phyloP scores from a whole-genome alignment of 495 filamentous ascomycete genomes.

The Parathielavia appendiculata region DNA sequence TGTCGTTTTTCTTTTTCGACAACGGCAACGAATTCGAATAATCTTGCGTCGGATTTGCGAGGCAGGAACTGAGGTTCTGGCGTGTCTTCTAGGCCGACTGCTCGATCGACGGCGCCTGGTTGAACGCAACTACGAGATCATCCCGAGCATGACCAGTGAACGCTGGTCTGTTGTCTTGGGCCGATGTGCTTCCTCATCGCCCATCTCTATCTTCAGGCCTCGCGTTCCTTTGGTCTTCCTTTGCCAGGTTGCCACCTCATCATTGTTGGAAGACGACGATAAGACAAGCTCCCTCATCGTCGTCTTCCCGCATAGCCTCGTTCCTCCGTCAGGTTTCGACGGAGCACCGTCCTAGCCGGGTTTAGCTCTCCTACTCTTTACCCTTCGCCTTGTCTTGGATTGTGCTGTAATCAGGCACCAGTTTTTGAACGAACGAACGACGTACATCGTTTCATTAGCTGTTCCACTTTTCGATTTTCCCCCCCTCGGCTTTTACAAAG shows the following conservation, averaged over 20 bases:
- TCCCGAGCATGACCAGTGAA: slow-evolving; percentile 7
- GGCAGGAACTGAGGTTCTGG: slow-evolving; percentile 25
- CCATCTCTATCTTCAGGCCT: slow-evolving; percentile 4
- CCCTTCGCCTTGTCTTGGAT: slow-evolving; percentile 22
- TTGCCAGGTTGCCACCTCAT: slow-evolving; percentile 21
- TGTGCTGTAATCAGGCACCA: slow-evolving; percentile 9
- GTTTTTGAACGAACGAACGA: slow-evolving; percentile 8
- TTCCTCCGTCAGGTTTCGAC: slow-evolving; percentile 20
- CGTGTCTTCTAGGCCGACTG: slow-evolving; percentile 28
- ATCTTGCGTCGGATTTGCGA: slow-evolving; percentile 27
- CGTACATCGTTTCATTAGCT: background rate
- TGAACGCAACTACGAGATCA: slow-evolving; percentile 10
- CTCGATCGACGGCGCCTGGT: slow-evolving; percentile 11
- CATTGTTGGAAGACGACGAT: slow-evolving; percentile 19
- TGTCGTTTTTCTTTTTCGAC: slow-evolving; percentile 18
- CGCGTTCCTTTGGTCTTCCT: background rate
- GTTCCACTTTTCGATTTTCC: slow-evolving; percentile 16
- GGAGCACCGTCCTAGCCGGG: slow-evolving; percentile 21
- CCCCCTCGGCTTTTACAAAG: background rate
- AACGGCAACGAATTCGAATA: slow-evolving; percentile 6
- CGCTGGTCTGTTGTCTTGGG: slow-evolving; percentile 5
- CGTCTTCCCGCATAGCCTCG: slow-evolving; percentile 22
- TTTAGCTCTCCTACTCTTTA: slow-evolving; percentile 16
- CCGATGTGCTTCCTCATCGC: slow-evolving; percentile 1
- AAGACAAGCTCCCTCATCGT: slow-evolving; percentile 37